Evolutionary conservation across 75 land plant species (phyloP), one percentile per base, ranked within the genome.

Genomic region (Picea glauca): DNA sequence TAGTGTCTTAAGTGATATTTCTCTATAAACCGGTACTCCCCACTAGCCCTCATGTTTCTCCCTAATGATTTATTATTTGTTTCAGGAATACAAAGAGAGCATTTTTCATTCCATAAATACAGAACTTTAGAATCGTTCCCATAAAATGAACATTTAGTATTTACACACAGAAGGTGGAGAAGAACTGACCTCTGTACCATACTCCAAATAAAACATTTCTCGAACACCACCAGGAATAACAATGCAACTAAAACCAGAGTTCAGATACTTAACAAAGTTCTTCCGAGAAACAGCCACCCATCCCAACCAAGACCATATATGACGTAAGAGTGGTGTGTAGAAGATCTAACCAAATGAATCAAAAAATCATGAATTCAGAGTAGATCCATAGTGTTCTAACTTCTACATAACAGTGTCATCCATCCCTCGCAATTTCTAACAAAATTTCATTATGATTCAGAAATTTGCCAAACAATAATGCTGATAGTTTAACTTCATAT

Each of bases 241-340:
- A 66, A 94, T 86, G 78, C 95, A 92, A 66, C 94, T 92, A 75
- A 88, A 86, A 26, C 98, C 98, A 64, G 87, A 77, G 26, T 76
- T 84, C 80, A 96, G 84, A 70, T 87, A 85, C 35, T 84, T 77
- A 14, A 72, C 56, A 74, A 96, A 95, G 59, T 81, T 84, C 78
- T 90, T 93, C 77, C 81, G 93, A 46, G 96, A 77, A 26, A 89
- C 99, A 72, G 95, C 91, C 43, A 91, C 74, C 31, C 93, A 82
- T 40, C 99, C 99, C 80, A 94, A 67, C 99, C 99, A 94, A 64
- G 98, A 82, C 95, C 98, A 94, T 76, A 96, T 81, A 56, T 96
- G 99, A 82, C 98, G 84, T 80, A 96, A 62, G 30, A 95, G 66
- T 62, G 99, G 99, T 26, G 94, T 93, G 72, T 82, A 89, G 76